Conservation (phyloP, 2,329 filamentous ascomycete species). For the Penicillium sp. region DNA sequence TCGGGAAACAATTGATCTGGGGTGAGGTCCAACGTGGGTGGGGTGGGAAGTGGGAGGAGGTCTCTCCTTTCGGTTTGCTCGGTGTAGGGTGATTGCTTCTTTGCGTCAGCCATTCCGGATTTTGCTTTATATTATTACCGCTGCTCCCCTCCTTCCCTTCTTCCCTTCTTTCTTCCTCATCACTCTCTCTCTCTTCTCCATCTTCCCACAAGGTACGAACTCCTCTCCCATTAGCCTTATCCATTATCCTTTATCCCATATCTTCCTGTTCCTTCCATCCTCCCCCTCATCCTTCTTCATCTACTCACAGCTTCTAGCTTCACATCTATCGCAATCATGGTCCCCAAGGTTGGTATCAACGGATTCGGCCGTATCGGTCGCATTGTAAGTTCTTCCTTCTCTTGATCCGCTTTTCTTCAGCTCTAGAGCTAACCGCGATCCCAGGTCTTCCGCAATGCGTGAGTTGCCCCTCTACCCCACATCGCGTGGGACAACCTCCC, state of each 20-base stretch:
- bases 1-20: conserved; percentile 27
- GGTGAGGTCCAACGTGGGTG: neutral
- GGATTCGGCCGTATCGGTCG: conserved; percentile 99
- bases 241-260: conserved; percentile 4
- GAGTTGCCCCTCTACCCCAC: conserved; percentile 42
- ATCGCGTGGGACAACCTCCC: conserved; percentile 11
- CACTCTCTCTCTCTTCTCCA: conserved; percentile 22
- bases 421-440: conserved; percentile 28
- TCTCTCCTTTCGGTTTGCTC: conserved; percentile 32
- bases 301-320: conserved; percentile 36
- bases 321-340: conserved; percentile 39
- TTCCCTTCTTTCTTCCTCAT: conserved; percentile 1
- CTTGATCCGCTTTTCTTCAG: neutral
- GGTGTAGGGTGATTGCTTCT: conserved; percentile 33
- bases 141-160: conserved; percentile 33
- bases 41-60: conserved; percentile 24
- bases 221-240: conserved; percentile 11
- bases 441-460: conserved; percentile 93
- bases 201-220: conserved; percentile 5
- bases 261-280: neutral
- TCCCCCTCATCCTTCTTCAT: neutral
- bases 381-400: conserved; percentile 61
- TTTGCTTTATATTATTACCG: conserved; percentile 25
- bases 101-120: conserved; percentile 39
- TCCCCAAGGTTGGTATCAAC: conserved; percentile 82